A percentile compares a stretch with the other conserved stretches of the same genome.
These are phyloP conservation scores for Blastomyces parvus DNA, from an alignment of 2,329 filamentous ascomycete species.

Conservation along the genomic window DNA sequence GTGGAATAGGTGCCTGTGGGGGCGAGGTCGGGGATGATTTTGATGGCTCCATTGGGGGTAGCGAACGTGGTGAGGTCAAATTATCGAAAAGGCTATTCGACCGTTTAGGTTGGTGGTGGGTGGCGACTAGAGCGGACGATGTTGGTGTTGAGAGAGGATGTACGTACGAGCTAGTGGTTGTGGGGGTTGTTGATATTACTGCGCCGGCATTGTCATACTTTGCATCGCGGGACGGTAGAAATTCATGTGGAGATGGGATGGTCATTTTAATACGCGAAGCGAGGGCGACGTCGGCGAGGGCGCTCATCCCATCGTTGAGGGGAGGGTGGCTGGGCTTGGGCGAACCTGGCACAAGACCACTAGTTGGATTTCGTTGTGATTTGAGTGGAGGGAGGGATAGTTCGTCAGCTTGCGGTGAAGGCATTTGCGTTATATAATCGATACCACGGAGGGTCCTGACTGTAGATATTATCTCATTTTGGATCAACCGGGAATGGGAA, in stretches of 20 bases:
- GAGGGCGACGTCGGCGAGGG: conserved; percentile 9
- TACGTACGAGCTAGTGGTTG: conserved; percentile 3
- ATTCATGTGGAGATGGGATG: not conserved
- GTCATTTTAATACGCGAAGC: conserved; percentile 6
- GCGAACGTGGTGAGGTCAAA: conserved; percentile 1
- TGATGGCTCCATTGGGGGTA: conserved; percentile 3
- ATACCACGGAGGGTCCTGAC: conserved; percentile 15
- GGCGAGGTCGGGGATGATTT: conserved; percentile 5
- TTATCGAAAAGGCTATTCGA: conserved; percentile 4
- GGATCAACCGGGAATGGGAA: not conserved
- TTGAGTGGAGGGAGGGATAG: conserved; percentile 15
- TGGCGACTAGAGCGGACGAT: not conserved
- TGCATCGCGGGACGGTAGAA: not conserved
- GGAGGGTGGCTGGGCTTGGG: conserved; percentile 6
- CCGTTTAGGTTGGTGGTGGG: conserved; percentile 4
- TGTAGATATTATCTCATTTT: conserved; percentile 4
- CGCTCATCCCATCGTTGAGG: conserved; percentile 9
- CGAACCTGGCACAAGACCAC: not conserved
- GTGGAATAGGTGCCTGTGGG: conserved; percentile 8
- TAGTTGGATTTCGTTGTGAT: conserved; percentile 5
- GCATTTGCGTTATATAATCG: conserved; percentile 16
- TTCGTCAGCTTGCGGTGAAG: conserved; percentile 12
- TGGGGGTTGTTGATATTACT: conserved; percentile 6
- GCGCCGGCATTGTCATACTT: conserved; percentile 10
- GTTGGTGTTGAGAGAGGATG: not conserved